Percentiles rank a stretch among this genome's conserved stretches.
Evolutionary conservation across 306 rosid species (phyloP).

Genomic region (Quercus ilex): DNA sequence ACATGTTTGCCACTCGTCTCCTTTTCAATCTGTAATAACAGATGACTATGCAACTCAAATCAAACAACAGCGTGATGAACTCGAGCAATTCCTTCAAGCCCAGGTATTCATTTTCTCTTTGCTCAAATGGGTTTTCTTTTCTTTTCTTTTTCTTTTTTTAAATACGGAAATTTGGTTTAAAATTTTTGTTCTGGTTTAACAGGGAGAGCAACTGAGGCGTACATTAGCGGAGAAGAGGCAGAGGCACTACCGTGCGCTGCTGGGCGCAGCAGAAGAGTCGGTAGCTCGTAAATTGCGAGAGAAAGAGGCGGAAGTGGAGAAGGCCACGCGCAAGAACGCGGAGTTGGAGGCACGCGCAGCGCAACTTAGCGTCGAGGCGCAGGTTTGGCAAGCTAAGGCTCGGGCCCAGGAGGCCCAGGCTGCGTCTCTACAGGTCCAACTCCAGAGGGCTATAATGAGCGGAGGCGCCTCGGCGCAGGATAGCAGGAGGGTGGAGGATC

Average conservation of each 20-base stretch:
- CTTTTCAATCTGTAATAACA: conserved; percentile 48
- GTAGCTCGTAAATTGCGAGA: conserved; percentile 51
- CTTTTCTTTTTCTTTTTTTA: neutral
- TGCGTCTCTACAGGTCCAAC: conserved; percentile 63
- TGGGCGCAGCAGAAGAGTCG: conserved; percentile 62
- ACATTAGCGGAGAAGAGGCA: conserved; percentile 65
- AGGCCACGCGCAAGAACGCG: conserved; percentile 58
- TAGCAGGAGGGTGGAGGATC: conserved; percentile 28
- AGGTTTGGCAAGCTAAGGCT: conserved; percentile 81
- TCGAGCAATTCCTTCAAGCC: conserved; percentile 64
- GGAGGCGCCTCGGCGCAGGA: conserved; percentile 28
- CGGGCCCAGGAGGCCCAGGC: conserved; percentile 73
- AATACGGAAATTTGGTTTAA: neutral
- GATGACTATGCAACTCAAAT: conserved; percentile 59
- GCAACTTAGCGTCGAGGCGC: conserved; percentile 63
- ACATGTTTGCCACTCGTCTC: conserved; percentile 33
- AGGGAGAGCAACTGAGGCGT: conserved; percentile 74
- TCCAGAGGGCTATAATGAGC: conserved; percentile 65
- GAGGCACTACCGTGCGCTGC: conserved; percentile 55
- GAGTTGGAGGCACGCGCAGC: conserved; percentile 90
- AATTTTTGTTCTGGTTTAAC: neutral
- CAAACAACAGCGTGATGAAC: conserved; percentile 70
- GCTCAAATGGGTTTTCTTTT: conserved; percentile 7
- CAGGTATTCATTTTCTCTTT: conserved; percentile 50
- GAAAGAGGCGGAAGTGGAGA: conserved; percentile 65